phyloP scores from a whole-genome alignment of 805 yeast genomes.

The Kockiozyma suomiensis region DNA sequence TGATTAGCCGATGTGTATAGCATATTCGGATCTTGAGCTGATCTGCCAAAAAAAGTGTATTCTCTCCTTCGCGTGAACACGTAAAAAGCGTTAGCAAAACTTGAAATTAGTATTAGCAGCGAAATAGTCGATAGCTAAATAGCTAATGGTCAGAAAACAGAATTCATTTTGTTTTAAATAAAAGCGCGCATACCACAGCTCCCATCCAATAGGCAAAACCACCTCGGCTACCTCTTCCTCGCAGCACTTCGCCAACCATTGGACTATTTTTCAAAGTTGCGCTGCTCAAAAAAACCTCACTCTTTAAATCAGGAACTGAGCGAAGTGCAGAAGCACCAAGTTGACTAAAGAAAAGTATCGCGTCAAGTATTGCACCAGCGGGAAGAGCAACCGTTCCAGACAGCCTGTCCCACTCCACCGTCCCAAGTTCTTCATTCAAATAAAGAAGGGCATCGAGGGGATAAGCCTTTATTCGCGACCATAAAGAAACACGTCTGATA shows the following conservation, averaged over 20 bases:
- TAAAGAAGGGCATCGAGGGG: constrained; percentile 25
- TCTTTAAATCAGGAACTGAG: not conserved
- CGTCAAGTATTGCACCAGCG: constrained; percentile 24
- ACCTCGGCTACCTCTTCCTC: constrained; percentile 1
- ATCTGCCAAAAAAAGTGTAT: constrained; percentile 27
- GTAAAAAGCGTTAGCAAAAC: constrained; percentile 25
- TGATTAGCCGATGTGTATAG: not conserved
- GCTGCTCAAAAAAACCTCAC: constrained; percentile 11
- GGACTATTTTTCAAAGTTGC: constrained; percentile 16
- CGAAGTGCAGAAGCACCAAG: constrained; percentile 10
- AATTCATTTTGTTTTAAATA: not conserved
- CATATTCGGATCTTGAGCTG: constrained; percentile 19
- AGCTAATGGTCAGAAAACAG: not conserved
- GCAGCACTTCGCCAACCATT: constrained; percentile 19
- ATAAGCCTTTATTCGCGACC: constrained; percentile 27
- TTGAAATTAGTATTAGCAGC: constrained; percentile 2
- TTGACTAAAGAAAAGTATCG: constrained; percentile 16
- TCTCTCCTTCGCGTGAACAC: constrained; percentile 20
- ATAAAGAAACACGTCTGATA: constrained; percentile 26
- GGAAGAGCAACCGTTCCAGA: constrained; percentile 21
- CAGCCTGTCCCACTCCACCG: constrained; percentile 30
- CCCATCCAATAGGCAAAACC: constrained; percentile 12
- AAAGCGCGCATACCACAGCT: constrained; percentile 8
- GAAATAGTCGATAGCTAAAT: constrained; percentile 25
- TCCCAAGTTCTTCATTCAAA: constrained; percentile 24